These are phyloP conservation scores for Tricholomella constricta DNA, from an alignment of 768 basidiomycete genomes.

Conservation along the genomic window DNA sequence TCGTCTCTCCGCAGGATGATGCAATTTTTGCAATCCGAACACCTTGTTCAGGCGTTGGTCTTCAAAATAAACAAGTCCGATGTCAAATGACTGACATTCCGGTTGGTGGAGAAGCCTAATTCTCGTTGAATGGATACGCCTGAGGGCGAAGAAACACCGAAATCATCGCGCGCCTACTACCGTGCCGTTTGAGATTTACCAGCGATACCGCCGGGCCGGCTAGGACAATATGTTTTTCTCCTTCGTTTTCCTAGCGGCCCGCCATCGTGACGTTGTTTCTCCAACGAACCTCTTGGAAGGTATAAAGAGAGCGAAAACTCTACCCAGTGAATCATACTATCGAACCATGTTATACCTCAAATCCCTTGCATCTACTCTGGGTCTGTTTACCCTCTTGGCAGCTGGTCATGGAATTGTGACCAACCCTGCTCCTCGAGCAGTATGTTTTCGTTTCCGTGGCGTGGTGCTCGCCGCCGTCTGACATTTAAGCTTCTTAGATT, in stretches of 20 bases:
- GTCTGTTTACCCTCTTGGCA: slow-evolving; percentile 11
- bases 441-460: slow-evolving; percentile 10
- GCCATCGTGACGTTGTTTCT: background rate
- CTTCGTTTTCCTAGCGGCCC: slow-evolving; percentile 2
- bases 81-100: too few relatives aligned
- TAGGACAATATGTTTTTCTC: background rate
- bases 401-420: slow-evolving; percentile 31
- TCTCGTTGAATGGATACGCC: background rate
- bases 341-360: slow-evolving; percentile 5
- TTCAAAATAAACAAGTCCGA: too few relatives aligned
- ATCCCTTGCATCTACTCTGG: slow-evolving; percentile 7
- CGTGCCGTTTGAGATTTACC: background rate
- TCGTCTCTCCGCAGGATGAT: too few relatives aligned
- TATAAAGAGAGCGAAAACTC: slow-evolving; percentile 4
- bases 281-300: background rate
- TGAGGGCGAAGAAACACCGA: slow-evolving; percentile 15
- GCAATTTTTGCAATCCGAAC: too few relatives aligned
- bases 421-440: slow-evolving; percentile 29
- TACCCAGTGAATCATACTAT: background rate
- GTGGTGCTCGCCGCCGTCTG: background rate
- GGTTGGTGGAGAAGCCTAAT: background rate
- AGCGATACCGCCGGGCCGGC: slow-evolving; percentile 5
- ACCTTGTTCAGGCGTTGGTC: too few relatives aligned
- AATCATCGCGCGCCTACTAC: slow-evolving; percentile 7
- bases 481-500: slow-evolving; percentile 19